Evolutionary conservation across 2,329 filamentous ascomycete genomes (phyloP), one percentile per base, ranked within the genome.

Genomic region (Arthrobotrys iridis): DNA sequence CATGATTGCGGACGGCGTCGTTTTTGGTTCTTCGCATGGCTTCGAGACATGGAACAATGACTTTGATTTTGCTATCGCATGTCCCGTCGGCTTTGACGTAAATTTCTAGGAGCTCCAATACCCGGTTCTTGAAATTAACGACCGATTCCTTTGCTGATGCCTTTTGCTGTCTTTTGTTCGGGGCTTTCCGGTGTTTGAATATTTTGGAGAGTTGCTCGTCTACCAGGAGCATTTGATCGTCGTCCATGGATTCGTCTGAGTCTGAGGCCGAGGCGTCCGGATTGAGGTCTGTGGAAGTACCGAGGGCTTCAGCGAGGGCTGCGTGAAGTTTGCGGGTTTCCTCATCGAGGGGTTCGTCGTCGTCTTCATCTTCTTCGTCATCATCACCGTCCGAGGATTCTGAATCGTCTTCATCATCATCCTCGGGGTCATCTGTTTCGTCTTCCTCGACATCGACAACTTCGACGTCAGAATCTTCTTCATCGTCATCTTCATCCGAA

Each of bases 161-260:
- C 79, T 91, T 91, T 80, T 95, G 90, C 82, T 93, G 91, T 83
- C 93, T 95, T 80, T 91, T 90, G 81, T 1, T 85, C 84, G 13
- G 84, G 84, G 81, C 92, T 77, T 87, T 88, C 55, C 90, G 89
- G 78, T 93, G 89, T 78, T 89, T 89, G 85, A 98, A 96, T 76
- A 97, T 92, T 77, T 92, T 91, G 58, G 89, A 88, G 2, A 99
- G 88, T 80, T 94, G 90, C 8, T 87, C 87, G 79, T 98, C 94
- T 13, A 98, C 85, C 2, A 89, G 89, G 83, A 97, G 89, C 95
- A 98, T 98, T 81, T 97, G 91, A 15, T 94, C 93, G 83, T 98
- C 94, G 76, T 93, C 91, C 93, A 99, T 97, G 82, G 97, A 92
- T 1, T 87, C 89, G 73, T 91, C 90, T 7, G 87, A 87, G 28